Evolutionary conservation across 805 yeast species (phyloP), one percentile per base, ranked within the genome.

Genomic region (Cyberlindnera mycetangii): DNA sequence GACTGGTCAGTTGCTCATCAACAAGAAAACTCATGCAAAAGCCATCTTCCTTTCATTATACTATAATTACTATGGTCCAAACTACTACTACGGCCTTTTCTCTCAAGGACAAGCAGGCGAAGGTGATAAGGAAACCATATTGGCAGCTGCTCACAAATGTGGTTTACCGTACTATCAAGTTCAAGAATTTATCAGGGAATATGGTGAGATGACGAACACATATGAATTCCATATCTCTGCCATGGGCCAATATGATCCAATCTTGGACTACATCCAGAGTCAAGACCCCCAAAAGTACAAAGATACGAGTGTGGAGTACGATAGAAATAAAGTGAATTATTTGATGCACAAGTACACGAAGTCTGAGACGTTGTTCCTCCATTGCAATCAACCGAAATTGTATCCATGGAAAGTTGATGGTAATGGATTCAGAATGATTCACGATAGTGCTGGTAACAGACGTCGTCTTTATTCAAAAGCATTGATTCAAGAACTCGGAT

Each of bases 91-190:
- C 55, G 82, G 85, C 3, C 60, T 81, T 34, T 68, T 81, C 53
- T 71, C 85, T 0, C 88, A 81, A 58, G 86, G 86, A 2, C 71
- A 79, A 18, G 84, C 85, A 0, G 87, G 87, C n/a, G 83, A 81
- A 64, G 87, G 87, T 33, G 92, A 85, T 59, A 85, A 85, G 56
- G 92, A 85, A 52, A 83, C 92, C 0, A 82, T 83, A 48, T 68
- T 82, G 42, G 86, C 89, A 0, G 86, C 89, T 0, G 83, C 88
- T 2, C 70, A 72, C 24, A 75, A 73, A 10, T 64, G 74, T 24
- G 62, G 65, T 2, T 62, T 75, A 41, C 65, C 71, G 1, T 79
- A 68, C 50, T 79, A 80, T 56, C 84, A 79, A 58, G 79, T 80
- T 8, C 67, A 74, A 38, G 75, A 70, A 50, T 67, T 67, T 48